Percentiles rank a stretch among this genome's conserved stretches.
phyloP scores from a whole-genome alignment of 2,329 filamentous ascomycete genomes.

The Aspergillus nomiae region DNA sequence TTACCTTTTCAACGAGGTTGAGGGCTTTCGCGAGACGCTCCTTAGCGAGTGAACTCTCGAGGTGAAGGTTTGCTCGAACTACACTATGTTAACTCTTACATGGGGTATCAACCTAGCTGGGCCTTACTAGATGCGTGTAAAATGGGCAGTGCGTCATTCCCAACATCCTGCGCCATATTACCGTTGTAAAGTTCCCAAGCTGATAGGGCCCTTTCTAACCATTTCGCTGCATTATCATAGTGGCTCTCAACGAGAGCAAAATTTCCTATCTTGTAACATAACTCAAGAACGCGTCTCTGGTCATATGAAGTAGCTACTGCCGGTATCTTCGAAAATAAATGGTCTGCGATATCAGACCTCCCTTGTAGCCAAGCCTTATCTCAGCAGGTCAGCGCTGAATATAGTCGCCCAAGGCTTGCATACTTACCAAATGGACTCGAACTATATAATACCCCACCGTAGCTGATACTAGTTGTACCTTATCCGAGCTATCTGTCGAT shows the following conservation, averaged over 20 bases:
- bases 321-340: conserved; percentile 67
- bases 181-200: conserved; percentile 54
- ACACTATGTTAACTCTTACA: conserved; percentile 8
- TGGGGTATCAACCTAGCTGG: background rate
- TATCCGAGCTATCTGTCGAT: conserved; percentile 12
- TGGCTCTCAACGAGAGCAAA: conserved; percentile 57
- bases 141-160: conserved; percentile 67
- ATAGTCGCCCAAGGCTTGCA: conserved; percentile 4
- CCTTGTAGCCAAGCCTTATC: conserved; percentile 72
- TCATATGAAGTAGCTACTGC: conserved; percentile 46
- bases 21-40: conserved; percentile 61
- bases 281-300: conserved; percentile 60
- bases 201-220: conserved; percentile 70
- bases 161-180: conserved; percentile 58
- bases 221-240: conserved; percentile 62
- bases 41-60: conserved; percentile 47
- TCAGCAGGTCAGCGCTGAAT: conserved; percentile 5
- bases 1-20: conserved; percentile 55
- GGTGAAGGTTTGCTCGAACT: conserved; percentile 30
- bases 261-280: conserved; percentile 73
- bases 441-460: conserved; percentile 65
- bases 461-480: conserved; percentile 14
- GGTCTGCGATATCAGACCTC: conserved; percentile 73
- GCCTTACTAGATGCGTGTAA: conserved; percentile 62
- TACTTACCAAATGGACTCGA: conserved; percentile 65